phyloP scores from a whole-genome alignment of 768 basidiomycete genomes.

The Kwoniella dendrophila region DNA sequence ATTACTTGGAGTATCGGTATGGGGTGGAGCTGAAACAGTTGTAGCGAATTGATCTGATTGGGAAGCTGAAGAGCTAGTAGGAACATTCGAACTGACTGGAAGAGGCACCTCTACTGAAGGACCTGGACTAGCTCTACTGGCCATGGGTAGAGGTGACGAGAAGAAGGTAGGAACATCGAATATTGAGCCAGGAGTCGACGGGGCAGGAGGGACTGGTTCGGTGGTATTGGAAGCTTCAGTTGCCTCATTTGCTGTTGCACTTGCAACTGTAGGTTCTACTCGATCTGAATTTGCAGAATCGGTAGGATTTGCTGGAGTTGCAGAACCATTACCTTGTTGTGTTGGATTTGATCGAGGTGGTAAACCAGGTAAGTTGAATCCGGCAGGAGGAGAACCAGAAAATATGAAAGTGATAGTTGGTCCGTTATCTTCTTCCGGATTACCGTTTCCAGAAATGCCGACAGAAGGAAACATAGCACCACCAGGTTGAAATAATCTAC shows the following conservation, averaged over 20 bases:
- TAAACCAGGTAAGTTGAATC: constrained; percentile 6
- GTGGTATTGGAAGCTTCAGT: neutral
- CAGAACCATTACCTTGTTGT: neutral
- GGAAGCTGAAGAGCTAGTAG: neutral
- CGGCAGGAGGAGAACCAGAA: constrained; percentile 5
- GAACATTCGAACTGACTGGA: neutral
- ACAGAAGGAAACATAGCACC: neutral
- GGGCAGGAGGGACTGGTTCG: neutral
- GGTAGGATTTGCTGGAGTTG: neutral
- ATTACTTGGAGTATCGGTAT: neutral
- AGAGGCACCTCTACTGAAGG: constrained; percentile 2
- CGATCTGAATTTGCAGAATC: neutral
- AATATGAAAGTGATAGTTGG: constrained; percentile 20
- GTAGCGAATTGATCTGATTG: neutral
- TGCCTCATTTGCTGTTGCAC: neutral
- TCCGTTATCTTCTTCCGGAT: neutral
- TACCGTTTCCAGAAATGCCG: neutral
- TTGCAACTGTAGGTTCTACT: neutral
- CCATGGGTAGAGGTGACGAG: constrained; percentile 28
- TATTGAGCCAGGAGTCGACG: constrained; percentile 8
- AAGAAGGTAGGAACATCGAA: constrained; percentile 25
- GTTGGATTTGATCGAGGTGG: neutral
- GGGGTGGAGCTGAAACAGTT: neutral
- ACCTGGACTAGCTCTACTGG: constrained; percentile 10
- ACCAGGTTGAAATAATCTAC: neutral